These are phyloP conservation scores for Phialophora tarda DNA, from an alignment of 2,329 filamentous ascomycete species.

Conservation along the genomic window DNA sequence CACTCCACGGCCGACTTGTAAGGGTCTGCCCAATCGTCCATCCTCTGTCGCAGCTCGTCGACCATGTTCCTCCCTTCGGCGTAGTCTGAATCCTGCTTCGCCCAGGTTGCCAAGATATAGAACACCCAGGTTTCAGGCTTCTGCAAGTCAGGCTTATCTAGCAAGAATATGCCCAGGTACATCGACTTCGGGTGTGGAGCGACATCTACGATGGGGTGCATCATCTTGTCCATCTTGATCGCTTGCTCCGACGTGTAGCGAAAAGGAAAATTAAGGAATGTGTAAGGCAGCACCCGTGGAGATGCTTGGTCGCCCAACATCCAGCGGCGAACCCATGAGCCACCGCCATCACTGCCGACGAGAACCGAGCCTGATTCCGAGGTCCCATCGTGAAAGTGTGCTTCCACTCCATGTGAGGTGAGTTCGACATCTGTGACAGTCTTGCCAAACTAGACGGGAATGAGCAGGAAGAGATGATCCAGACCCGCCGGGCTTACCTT, in stretches of 20 bases:
- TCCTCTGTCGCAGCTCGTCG: slow-evolving; percentile 35
- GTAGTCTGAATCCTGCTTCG: slow-evolving; percentile 16
- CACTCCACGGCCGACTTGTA: slow-evolving; percentile 34
- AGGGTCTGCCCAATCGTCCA: slow-evolving; percentile 34
- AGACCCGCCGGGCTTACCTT: slow-evolving; percentile 18
- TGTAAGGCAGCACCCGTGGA: slow-evolving; percentile 25
- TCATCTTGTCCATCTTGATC: slow-evolving; percentile 36
- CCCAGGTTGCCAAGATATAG: slow-evolving; percentile 36
- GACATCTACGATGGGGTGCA: slow-evolving; percentile 38
- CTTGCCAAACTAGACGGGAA: slow-evolving; percentile 30
- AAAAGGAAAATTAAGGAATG: slow-evolving; percentile 35
- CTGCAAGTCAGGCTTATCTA: slow-evolving; percentile 36
- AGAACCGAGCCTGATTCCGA: slow-evolving; percentile 35
- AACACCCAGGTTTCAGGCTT: slow-evolving; percentile 37
- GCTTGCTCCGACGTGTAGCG: slow-evolving; percentile 34
- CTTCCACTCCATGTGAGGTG: slow-evolving; percentile 28
- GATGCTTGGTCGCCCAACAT: slow-evolving; percentile 32
- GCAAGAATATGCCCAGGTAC: slow-evolving; percentile 35
- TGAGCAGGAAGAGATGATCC: neutral
- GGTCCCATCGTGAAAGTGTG: slow-evolving; percentile 37
- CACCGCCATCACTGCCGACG: slow-evolving; percentile 38
- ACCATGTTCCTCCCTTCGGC: slow-evolving; percentile 33
- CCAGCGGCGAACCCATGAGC: slow-evolving; percentile 33
- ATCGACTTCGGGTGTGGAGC: slow-evolving; percentile 36
- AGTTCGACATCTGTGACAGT: slow-evolving; percentile 28